These are phyloP conservation scores for Gloeostereum incarnatum DNA, from an alignment of 768 basidiomycete genomes.

Conservation along the genomic window DNA sequence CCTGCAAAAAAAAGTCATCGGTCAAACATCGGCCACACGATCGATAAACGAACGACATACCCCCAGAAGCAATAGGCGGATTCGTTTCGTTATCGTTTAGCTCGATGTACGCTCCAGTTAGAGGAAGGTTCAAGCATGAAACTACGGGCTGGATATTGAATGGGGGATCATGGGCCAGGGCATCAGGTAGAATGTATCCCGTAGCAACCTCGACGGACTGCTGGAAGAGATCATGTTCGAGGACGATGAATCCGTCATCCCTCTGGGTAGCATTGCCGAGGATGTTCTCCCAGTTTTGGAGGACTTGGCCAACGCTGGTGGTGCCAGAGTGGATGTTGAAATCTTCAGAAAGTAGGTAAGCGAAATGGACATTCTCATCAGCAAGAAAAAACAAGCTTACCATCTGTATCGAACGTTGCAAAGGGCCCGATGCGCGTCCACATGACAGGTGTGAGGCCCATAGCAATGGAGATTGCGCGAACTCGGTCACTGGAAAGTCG, in stretches of 20 bases:
- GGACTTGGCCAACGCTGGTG: conserved; percentile 45
- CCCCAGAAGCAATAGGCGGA: conserved; percentile 46
- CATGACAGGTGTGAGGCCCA: conserved; percentile 78
- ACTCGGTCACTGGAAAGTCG: conserved; percentile 60
- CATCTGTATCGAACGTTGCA: conserved; percentile 65
- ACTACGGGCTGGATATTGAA: conserved; percentile 70
- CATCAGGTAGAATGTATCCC: conserved; percentile 80
- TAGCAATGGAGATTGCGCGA: conserved; percentile 71
- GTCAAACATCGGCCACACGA: conserved; percentile 49
- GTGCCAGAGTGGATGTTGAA: conserved; percentile 71
- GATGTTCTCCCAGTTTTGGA: conserved; percentile 69
- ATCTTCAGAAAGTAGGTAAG: conserved; percentile 31
- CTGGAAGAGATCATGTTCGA: conserved; percentile 83
- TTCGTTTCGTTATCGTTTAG: conserved; percentile 65
- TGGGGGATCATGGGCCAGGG: conserved; percentile 50
- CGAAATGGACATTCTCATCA: conserved; percentile 1
- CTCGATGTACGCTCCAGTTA: conserved; percentile 71
- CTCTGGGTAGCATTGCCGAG: conserved; percentile 49
- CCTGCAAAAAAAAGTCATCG: conserved; percentile 34
- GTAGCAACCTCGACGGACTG: conserved; percentile 80
- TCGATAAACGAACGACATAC: conserved; percentile 53
- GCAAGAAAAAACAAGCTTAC: conserved; percentile 20
- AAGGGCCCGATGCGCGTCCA: conserved; percentile 64
- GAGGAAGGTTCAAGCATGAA: conserved; percentile 47
- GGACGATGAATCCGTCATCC: conserved; percentile 76